A percentile compares a stretch with the other conserved stretches of the same genome.
Conservation (phyloP, 495 filamentous ascomycete genomes). For the Trichoderma parareesei region DNA sequence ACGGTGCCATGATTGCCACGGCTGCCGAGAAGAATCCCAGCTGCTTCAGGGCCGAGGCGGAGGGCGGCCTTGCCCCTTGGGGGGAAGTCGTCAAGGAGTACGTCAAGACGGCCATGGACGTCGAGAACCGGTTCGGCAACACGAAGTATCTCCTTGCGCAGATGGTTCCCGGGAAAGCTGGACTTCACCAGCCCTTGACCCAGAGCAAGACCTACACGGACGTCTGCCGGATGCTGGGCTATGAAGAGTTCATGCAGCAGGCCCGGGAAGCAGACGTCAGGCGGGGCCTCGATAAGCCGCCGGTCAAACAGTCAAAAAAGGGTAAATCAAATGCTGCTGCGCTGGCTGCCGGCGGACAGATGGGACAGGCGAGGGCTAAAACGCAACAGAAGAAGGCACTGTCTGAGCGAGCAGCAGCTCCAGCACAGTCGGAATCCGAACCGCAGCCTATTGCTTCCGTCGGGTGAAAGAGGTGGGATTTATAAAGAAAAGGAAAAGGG, state of each 20-base stretch:
- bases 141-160: slow-evolving; percentile 85
- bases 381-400: slow-evolving; percentile 22
- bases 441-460: not conserved
- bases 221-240: slow-evolving; percentile 51
- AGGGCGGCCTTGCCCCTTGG: slow-evolving; percentile 65
- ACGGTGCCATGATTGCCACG: slow-evolving; percentile 96
- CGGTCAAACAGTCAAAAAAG: slow-evolving; percentile 43
- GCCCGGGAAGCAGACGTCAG: slow-evolving; percentile 57
- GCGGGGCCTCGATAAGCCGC: slow-evolving; percentile 35
- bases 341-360: slow-evolving; percentile 29
- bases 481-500: not conserved
- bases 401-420: slow-evolving; percentile 21
- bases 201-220: slow-evolving; percentile 55
- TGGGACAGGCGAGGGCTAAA: slow-evolving; percentile 20
- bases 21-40: slow-evolving; percentile 82
- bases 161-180: slow-evolving; percentile 71
- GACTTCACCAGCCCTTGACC: slow-evolving; percentile 46
- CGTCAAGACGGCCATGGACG: slow-evolving; percentile 57
- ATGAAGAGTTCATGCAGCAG: slow-evolving; percentile 47
- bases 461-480: not conserved
- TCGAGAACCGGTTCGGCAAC: slow-evolving; percentile 81
- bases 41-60: slow-evolving; percentile 59
- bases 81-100: slow-evolving; percentile 66
- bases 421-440: not conserved
- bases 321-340: slow-evolving; percentile 27